Evolutionary conservation across 495 filamentous ascomycete species (phyloP).

Genomic region (Zalerion maritima): DNA sequence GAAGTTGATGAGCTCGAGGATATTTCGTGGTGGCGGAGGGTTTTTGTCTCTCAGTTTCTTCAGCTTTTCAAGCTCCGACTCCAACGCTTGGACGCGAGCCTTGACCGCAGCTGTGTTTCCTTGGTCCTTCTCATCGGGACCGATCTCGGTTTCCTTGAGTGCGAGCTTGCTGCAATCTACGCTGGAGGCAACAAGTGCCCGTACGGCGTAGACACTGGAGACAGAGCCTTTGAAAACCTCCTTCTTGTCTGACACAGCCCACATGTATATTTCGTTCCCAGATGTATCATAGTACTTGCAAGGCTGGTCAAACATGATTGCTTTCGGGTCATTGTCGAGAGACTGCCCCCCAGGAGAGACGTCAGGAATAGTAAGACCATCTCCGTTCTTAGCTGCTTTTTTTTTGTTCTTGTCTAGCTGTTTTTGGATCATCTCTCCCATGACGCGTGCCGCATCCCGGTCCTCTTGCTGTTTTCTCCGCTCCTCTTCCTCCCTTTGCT

Average conservation of each 20-base stretch:
- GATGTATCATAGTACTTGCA: constrained; percentile 43
- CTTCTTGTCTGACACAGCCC: constrained; percentile 47
- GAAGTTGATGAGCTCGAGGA: constrained; percentile 67
- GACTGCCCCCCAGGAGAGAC: constrained; percentile 11
- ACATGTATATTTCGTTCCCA: constrained; percentile 43
- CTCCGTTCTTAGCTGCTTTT: constrained; percentile 39
- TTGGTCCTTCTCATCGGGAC: constrained; percentile 38
- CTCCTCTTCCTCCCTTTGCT: constrained; percentile 32
- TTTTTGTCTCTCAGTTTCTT: too few species aligned
- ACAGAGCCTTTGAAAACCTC: constrained; percentile 40
- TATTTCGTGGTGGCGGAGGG: constrained; percentile 64
- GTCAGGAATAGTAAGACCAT: constrained; percentile 16
- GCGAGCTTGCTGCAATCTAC: constrained; percentile 45
- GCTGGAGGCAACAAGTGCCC: constrained; percentile 41
- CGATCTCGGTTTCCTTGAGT: constrained; percentile 52
- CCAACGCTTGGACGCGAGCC: constrained; percentile 49
- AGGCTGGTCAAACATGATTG: constrained; percentile 54
- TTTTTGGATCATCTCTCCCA: constrained; percentile 63
- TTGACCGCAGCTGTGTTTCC: constrained; percentile 46
- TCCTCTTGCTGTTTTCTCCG: constrained; percentile 39
- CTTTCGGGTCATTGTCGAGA: constrained; percentile 11
- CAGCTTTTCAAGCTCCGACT: constrained; percentile 53
- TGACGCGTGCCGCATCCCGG: constrained; percentile 58
- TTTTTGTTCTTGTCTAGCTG: constrained; percentile 46
- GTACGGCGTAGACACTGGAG: constrained; percentile 50